Base-by-base conservation (phyloP, 2,329 filamentous ascomycete species). In the Exophiala aquamarina region DNA sequence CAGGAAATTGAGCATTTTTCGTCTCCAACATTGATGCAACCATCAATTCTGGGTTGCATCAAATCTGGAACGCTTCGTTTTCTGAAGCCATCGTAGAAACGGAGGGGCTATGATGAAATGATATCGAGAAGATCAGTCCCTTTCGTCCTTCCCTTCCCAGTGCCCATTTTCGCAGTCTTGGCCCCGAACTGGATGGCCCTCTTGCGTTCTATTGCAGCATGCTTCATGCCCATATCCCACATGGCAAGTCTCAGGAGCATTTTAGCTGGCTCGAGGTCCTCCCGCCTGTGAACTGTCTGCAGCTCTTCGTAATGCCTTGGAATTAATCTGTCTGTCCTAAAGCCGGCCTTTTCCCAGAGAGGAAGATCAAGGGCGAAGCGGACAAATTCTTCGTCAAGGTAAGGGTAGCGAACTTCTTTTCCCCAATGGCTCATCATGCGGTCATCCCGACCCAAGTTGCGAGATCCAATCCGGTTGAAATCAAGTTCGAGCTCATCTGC, bases 361-460 rank as follows among this genome's bases (percentile, higher is more conserved):
- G 89, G 86, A 18, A 77, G 73, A 34, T 73, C 74, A 19, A 97
- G 78, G 5, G 88, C 87, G 81, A 90, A 93, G 19, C 75, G 75
- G n/a, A 96, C 83, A 35, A 98, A 78, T 2, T 80, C 74, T 67
- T 98, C 93, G 52, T 97, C 93, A 0, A 98, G 77, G 61, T 82
- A 98, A 0, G 94, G 93, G 63, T 94, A 96, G 28, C 93, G 81
- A 23, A 87, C 87, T 68, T 98, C 93, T 51, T 84, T 85, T 11
- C 87, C 83, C 87, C 91, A 97, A 62, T 95, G 81, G 2, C 89
- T 84, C 67, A 96, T 89, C 14, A 91, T 86, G 18, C 93, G 81
- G 67, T 98, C 94, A 62, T 98, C 93, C 8, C 93, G 83, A 3
- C 93, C 94, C 6, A 98, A 77, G 57, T 98, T 98, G n/a, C 93